Evolutionary conservation across 129 eudicot genomes (phyloP), one percentile per base, ranked within the genome.

Genomic region (Deinandra increscens): DNA sequence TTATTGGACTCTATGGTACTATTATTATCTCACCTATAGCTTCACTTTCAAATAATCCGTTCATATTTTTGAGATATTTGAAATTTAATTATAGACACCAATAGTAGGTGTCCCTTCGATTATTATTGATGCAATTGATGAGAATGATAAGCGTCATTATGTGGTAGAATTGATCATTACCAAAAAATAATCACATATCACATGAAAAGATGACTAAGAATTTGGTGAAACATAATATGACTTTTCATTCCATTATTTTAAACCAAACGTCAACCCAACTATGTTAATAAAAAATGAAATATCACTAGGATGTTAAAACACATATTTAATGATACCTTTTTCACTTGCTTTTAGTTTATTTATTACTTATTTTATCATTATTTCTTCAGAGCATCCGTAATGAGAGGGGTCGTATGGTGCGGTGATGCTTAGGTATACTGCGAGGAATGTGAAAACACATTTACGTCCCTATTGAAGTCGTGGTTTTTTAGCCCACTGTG

Each of bases 11-110:
- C 31, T 70, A 56, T 56, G 60, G 61, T 67, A 26, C 11, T 41
- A 46, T 42, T 44, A 15, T 45, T 14, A 23, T 37, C 18, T 34
- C 8, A 10, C 11, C 11, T 60, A 10, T 34, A 43, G 69, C 31
- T 46, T 60, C 49, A 31, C 20, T 44, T 33, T 31, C 38, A 48
- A 60, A 49, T 22, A n/a, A 26, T 43, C 33, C 44, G n/a, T 14
- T 43, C 15, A 8, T 54, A 39, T 12, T 69, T 68, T 51, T 1
- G 73, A 34, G 19, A 18, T 8, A 68, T 50, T 18, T 34, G 62
- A 50, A 15, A 68, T 36, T 63, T 50, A 68, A 36, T 63, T 34
- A 34, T 68, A 48, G 73, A 68, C 49, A 51, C 50, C 36, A 17
- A n/a, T n/a, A n/a, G n/a, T 36, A 62, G 36, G 31, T 68, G 19